Evolutionary conservation across 176 grass and related monocot genomes (phyloP).

Genomic region (Rhynchospora pubera): DNA sequence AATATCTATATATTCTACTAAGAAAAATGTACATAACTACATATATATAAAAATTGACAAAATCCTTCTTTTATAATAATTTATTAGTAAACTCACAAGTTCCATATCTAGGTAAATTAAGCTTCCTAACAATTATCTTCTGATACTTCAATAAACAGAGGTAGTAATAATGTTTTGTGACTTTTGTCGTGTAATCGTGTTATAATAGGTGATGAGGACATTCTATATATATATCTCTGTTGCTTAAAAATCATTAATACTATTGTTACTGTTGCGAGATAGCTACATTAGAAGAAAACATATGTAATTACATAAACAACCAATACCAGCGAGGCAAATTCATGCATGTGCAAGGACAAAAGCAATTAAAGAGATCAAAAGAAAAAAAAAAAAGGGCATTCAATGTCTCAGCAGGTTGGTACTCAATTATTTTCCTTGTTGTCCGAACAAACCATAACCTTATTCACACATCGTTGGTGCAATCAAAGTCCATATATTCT

Average conservation of each 20-base stretch:
- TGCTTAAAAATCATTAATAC: background rate
- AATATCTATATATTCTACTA: no score
- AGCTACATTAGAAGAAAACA: background rate
- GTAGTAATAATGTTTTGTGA: background rate
- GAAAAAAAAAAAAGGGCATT: background rate
- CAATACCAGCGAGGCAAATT: background rate
- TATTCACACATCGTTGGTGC: background rate
- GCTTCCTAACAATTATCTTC: background rate
- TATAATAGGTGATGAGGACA: no score
- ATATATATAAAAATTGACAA: no score
- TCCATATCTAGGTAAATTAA: background rate
- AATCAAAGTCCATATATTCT: background rate
- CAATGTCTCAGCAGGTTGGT: background rate
- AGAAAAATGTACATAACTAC: no score
- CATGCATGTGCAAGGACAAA: background rate
- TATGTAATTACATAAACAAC: background rate
- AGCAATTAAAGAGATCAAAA: conserved; percentile 1
- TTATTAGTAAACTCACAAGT: no score
- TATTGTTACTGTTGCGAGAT: background rate
- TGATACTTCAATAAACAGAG: background rate
- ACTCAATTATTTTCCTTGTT: background rate
- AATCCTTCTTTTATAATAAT: no score
- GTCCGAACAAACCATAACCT: conserved; percentile 2
- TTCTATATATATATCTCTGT: background rate
- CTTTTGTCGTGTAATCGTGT: background rate